These are phyloP conservation scores for Globisporangium radiosum DNA, from an alignment of 352 stramenopile species.

Conservation along the genomic window DNA sequence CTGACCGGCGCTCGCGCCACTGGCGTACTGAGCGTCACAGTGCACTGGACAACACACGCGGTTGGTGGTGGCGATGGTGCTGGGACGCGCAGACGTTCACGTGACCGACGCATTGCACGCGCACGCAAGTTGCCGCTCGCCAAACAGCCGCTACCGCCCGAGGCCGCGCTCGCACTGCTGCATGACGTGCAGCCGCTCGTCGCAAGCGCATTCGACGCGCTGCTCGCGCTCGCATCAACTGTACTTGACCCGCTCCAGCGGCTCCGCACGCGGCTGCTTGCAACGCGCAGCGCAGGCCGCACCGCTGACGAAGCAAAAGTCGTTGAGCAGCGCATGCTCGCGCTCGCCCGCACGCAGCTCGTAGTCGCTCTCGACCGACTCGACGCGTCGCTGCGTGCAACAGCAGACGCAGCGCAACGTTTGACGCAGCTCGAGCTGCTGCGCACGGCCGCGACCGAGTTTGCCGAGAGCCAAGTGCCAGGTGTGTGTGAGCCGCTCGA, in stretches of 20 bases:
- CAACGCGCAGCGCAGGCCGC: constrained; percentile 31
- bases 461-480: constrained; percentile 19
- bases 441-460: constrained; percentile 10
- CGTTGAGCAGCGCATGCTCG: constrained; percentile 46
- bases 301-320: constrained; percentile 77
- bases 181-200: constrained; percentile 11
- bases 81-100: not conserved
- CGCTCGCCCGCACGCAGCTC: constrained; percentile 20
- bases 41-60: constrained; percentile 32
- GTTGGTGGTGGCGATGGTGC: too few relatives aligned
- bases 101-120: not conserved
- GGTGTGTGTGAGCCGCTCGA: not conserved
- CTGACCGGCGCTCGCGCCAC: constrained; percentile 20
- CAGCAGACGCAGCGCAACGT: not conserved
- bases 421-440: constrained; percentile 1
- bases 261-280: constrained; percentile 32
- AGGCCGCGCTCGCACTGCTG: constrained; percentile 13
- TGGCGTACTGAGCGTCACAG: constrained; percentile 35
- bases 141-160: constrained; percentile 20
- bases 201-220: constrained; percentile 15
- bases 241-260: constrained; percentile 46
- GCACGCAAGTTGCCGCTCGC: constrained; percentile 15
- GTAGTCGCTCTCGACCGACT: constrained; percentile 1
- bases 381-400: constrained; percentile 1
- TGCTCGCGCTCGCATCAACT: constrained; percentile 21